Base-by-base conservation (phyloP, 495 filamentous ascomycete species). In the Chlorociboria aeruginascens region DNA sequence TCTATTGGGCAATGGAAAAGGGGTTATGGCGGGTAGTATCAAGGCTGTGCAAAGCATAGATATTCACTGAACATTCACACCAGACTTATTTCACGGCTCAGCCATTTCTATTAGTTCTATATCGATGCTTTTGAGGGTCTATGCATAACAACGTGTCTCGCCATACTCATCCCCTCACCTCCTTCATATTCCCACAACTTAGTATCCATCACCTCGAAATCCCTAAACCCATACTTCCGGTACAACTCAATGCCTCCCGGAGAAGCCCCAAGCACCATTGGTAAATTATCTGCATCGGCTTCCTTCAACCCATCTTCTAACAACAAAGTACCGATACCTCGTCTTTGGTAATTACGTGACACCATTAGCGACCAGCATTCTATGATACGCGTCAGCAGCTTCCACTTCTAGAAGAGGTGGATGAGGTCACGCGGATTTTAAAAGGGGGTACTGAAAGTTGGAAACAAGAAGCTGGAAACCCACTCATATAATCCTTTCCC, bases 171-270 rank as follows among this genome's bases (percentile, higher is more conserved):
- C n/a, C 52, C 49, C 40, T 59, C 49, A 2, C 56, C 56, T 7
- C 56, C 56, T 38, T 55, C 52, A 55, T 56, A 59, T 30, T 59
- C 51, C 50, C 47, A 56, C 39, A 59, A 30, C 14, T 48, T 52
- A 11, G 52, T 20, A 29, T 49, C 44, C 34, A 48, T 43, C 10
- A 36, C 34, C 32, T 51, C 40, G 35, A 35, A 32, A 8, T 42
- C 45, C 11, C 11, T 38, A 35, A 49, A 59, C 14, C 56, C 56
- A 49, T 49, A 47, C 20, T 44, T 48, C 32, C 31, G 42, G 50
- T 59, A 59, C 48, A 56, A 39, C 0, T 45, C 50, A 25, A 31
- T 13, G 8, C 56, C 56, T 7, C 36, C 10, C 17, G 43, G 33
- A 1, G 46, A 51, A 25, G 56, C 53, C n/a, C 44, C 53, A 16